Percentiles rank a stretch among this genome's conserved stretches.
phyloP scores from a whole-genome alignment of 768 basidiomycete genomes.

The Cyathus striatus region DNA sequence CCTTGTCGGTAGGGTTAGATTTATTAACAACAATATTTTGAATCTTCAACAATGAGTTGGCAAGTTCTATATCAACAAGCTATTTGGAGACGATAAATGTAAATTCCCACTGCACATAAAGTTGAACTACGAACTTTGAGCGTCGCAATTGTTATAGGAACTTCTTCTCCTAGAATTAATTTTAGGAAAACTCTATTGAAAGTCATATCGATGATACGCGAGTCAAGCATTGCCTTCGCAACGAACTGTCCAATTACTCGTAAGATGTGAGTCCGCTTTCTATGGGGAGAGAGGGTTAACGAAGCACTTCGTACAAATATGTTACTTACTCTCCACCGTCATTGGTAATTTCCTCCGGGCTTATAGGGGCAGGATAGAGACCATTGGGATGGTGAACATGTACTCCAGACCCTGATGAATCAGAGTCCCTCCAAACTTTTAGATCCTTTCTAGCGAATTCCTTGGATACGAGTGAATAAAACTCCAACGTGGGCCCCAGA shows the following conservation, averaged over 20 bases:
- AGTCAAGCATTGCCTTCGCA: slow-evolving; percentile 95
- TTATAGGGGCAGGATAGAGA: slow-evolving; percentile 84
- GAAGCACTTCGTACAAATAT: too few relatives aligned
- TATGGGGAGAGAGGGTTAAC: too few relatives aligned
- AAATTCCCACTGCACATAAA: background rate
- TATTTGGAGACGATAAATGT: slow-evolving; percentile 20
- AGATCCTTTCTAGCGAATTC: slow-evolving; percentile 89
- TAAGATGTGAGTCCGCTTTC: slow-evolving; percentile 83
- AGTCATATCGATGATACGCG: slow-evolving; percentile 92
- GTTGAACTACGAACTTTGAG: slow-evolving; percentile 52
- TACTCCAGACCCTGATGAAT: slow-evolving; percentile 48
- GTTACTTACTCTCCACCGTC: slow-evolving; percentile 70
- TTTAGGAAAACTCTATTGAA: slow-evolving; percentile 96
- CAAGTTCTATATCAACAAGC: slow-evolving; percentile 83
- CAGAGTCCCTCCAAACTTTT: slow-evolving; percentile 89
- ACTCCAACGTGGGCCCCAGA: slow-evolving; percentile 94
- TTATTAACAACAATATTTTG: slow-evolving; percentile 57
- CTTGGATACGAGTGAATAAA: slow-evolving; percentile 94
- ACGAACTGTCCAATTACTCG: slow-evolving; percentile 93
- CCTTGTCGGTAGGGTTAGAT: slow-evolving; percentile 47
- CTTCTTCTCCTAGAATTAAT: slow-evolving; percentile 79
- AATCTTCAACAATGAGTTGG: slow-evolving; percentile 79
- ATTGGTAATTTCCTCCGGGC: slow-evolving; percentile 58
- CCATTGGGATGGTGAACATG: slow-evolving; percentile 86
- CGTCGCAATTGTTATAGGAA: slow-evolving; percentile 78